Base-by-base conservation (phyloP, 345 rosid species). In the Boechera retrofracta region DNA sequence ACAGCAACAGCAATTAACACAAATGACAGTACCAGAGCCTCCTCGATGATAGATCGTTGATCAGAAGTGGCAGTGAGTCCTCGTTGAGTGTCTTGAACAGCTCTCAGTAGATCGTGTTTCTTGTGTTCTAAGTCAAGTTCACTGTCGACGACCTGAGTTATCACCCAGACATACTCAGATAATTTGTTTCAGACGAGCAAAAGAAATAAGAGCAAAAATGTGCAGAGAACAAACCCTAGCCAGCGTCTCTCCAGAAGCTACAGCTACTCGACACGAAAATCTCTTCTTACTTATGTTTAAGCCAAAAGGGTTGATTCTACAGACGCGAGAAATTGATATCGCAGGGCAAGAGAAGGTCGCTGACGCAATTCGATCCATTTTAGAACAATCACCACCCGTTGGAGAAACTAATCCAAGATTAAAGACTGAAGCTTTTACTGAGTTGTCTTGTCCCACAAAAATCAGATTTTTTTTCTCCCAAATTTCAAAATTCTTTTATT, bases 31-130 rank as follows among this genome's bases (percentile, higher is more conserved):
- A 88, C 98, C 90, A 91, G 78, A 77, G 94, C 87, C 79, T 91
- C 98, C 69, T 94, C 97, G 49, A 94, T 94, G 61, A 53, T 3
- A 67, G 91, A 86, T 39, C 98, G 91, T 74, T 90, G 91, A 78
- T 91, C 91, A 63, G 93, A 80, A 77, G 87, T 86, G 5, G 88
- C 80, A 55, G 72, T 77, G 18, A 88, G 83, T 1, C 98, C 97
- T 21, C 97, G 71, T 79, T 87, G 86, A 15, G 97, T 93, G 41
- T 87, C 96, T 73, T 91, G 96, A 39, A 86, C 58, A 51, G 91
- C 87, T 69, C 80, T 84, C n/a, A 93, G 82, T 12, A 93, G 84
- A 59, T 91, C 79, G 15, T 88, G 88, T 74, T 93, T 89, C 78
- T 85, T 79, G 75, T 77, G 73, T 85, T 93, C 97, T 69, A 89